Evolutionary conservation across 192 early-diverging fungal species (phyloP).

Genomic region (Coemansia sp.): DNA sequence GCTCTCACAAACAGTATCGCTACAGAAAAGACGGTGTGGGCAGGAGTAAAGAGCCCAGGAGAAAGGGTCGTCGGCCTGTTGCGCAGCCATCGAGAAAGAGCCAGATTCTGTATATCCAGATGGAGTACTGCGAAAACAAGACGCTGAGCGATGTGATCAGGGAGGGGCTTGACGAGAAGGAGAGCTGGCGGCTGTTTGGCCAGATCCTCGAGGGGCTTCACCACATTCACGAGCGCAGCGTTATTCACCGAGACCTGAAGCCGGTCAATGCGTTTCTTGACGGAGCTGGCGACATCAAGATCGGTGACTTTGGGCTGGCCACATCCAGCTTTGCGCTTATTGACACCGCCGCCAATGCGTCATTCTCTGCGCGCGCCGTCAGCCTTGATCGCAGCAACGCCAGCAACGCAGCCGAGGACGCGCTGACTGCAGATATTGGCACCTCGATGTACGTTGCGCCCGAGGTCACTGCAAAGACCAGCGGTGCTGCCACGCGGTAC

Average conservation of each 20-base stretch:
- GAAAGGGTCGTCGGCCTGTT: neutral
- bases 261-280: conserved; percentile 71
- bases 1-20: neutral
- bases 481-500: conserved; percentile 47
- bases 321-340: conserved; percentile 57
- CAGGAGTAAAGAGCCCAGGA: conserved; percentile 4
- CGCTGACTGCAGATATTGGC: conserved; percentile 79
- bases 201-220: conserved; percentile 90
- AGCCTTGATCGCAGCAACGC: conserved; percentile 29
- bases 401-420: conserved; percentile 48
- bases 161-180: conserved; percentile 73
- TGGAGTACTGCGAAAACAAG: conserved; percentile 98
- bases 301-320: conserved; percentile 96
- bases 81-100: conserved; percentile 1
- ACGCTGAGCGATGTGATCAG: conserved; percentile 84
- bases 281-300: conserved; percentile 61
- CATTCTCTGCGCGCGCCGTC: conserved; percentile 11
- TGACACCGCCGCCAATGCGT: conserved; percentile 8
- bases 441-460: conserved; percentile 88
- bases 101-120: conserved; percentile 88
- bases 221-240: conserved; percentile 85
- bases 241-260: conserved; percentile 75
- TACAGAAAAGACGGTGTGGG: neutral
- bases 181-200: conserved; percentile 80
- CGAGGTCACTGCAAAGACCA: conserved; percentile 48